A percentile compares a stretch with the other conserved stretches of the same genome.
Conservation (phyloP, 768 basidiomycete species). For the Rhizopogon vinicolor region DNA sequence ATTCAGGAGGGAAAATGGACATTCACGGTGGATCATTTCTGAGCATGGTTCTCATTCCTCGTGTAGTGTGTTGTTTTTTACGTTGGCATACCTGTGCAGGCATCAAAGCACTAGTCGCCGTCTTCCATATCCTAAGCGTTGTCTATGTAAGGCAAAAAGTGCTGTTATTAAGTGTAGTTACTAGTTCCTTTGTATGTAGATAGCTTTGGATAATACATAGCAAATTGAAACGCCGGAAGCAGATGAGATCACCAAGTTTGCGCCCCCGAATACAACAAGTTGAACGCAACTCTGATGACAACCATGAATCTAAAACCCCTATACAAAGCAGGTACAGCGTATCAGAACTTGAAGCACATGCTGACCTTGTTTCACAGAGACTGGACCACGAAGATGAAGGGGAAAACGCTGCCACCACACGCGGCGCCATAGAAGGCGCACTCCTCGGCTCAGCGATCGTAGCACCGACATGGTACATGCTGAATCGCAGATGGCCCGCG, state of each 20-base stretch:
- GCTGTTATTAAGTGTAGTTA: slow-evolving; percentile 12
- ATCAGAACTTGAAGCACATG: not conserved
- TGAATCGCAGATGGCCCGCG: slow-evolving; percentile 47
- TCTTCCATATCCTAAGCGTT: not conserved
- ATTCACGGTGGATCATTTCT: slow-evolving; percentile 94
- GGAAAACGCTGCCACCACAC: slow-evolving; percentile 50
- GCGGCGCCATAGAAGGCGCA: slow-evolving; percentile 61
- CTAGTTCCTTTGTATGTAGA: slow-evolving; percentile 9
- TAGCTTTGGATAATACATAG: slow-evolving; percentile 11
- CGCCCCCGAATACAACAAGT: not conserved
- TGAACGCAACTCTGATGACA: slow-evolving; percentile 10
- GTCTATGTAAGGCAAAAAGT: slow-evolving; percentile 1
- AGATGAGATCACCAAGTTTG: no score
- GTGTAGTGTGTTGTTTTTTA: not conserved
- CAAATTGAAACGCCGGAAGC: not conserved
- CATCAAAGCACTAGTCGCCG: not conserved
- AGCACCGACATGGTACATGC: slow-evolving; percentile 48
- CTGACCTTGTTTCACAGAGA: slow-evolving; percentile 4
- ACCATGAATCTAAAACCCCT: not conserved
- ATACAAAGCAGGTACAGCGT: slow-evolving; percentile 2
- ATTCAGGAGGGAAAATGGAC: slow-evolving; percentile 84
- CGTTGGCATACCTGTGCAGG: not conserved
- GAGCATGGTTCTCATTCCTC: slow-evolving; percentile 13
- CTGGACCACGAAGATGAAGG: slow-evolving; percentile 40
- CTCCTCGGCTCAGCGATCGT: slow-evolving; percentile 45